Conservation (phyloP, 768 basidiomycete genomes). For the Chalciporus piperatus region DNA sequence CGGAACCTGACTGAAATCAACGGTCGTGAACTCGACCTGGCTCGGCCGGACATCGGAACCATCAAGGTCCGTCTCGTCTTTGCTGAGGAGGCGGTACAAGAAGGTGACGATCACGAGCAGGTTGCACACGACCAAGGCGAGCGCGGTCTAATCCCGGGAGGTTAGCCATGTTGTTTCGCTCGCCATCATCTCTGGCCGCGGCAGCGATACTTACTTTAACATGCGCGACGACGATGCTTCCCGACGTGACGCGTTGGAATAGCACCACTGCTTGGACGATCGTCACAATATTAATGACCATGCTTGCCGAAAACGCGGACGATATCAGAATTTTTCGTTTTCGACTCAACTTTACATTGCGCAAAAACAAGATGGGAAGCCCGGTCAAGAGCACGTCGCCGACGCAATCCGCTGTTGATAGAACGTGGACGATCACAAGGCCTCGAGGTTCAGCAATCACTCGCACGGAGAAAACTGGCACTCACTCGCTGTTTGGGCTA, state of each 20-base stretch:
- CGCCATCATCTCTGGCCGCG: too few species aligned
- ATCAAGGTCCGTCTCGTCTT: background rate
- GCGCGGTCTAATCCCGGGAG: background rate
- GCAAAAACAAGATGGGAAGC: conserved; percentile 19
- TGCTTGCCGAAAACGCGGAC: conserved; percentile 20
- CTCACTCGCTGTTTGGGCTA: conserved; percentile 24
- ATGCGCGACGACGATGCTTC: conserved; percentile 20
- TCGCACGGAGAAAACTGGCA: background rate
- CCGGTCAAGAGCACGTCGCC: conserved; percentile 19
- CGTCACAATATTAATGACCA: conserved; percentile 21
- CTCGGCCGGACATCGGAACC: background rate
- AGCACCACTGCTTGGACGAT: conserved; percentile 11
- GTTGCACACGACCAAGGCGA: conserved; percentile 22
- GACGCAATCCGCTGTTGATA: conserved; percentile 19
- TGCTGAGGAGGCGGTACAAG: conserved; percentile 13
- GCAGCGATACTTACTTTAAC: conserved; percentile 12
- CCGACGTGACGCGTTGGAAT: conserved; percentile 1
- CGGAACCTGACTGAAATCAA: conserved; percentile 1
- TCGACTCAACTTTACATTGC: conserved; percentile 11
- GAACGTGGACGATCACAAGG: background rate
- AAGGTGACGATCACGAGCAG: conserved; percentile 21
- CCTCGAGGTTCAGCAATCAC: background rate
- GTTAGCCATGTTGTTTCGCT: too few species aligned
- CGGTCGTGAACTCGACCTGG: conserved; percentile 12
- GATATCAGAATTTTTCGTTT: conserved; percentile 17